phyloP scores from a whole-genome alignment of 2,329 filamentous ascomycete genomes.

The Nigrograna mackinnonii region DNA sequence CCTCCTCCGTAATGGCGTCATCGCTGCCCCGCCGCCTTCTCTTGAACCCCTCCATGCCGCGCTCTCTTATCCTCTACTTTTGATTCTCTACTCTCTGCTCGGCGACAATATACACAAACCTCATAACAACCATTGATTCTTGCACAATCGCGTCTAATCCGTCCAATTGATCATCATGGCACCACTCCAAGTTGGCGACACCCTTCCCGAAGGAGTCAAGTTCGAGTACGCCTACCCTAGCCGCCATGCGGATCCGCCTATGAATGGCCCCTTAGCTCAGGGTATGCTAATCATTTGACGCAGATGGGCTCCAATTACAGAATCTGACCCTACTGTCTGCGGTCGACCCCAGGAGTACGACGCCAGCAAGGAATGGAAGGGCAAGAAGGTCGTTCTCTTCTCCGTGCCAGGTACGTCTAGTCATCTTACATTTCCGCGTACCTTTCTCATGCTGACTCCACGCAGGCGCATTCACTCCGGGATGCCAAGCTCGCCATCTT shows the following conservation, averaged over 20 bases:
- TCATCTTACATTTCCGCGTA: background rate
- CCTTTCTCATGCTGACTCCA: background rate
- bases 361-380: conserved; percentile 74
- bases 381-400: conserved; percentile 74
- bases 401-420: conserved; percentile 61
- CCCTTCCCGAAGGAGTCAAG: conserved; percentile 77
- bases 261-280: no score
- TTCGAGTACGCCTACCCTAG: conserved; percentile 70
- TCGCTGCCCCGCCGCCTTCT: no score
- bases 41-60: no score
- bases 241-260: no score
- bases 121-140: no score
- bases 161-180: conserved; percentile 52
- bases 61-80: no score
- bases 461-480: conserved; percentile 79
- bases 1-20: no score
- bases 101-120: no score
- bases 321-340: conserved; percentile 72
- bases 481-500: conserved; percentile 80
- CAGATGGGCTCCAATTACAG: conserved; percentile 79
- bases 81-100: no score
- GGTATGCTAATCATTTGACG: background rate
- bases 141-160: no score
- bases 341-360: conserved; percentile 78
- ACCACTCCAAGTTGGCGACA: conserved; percentile 78